Evolutionary conservation across 2,329 filamentous ascomycete genomes (phyloP), one percentile per base, ranked within the genome.

Genomic region (Dactylellina parvicollis): DNA sequence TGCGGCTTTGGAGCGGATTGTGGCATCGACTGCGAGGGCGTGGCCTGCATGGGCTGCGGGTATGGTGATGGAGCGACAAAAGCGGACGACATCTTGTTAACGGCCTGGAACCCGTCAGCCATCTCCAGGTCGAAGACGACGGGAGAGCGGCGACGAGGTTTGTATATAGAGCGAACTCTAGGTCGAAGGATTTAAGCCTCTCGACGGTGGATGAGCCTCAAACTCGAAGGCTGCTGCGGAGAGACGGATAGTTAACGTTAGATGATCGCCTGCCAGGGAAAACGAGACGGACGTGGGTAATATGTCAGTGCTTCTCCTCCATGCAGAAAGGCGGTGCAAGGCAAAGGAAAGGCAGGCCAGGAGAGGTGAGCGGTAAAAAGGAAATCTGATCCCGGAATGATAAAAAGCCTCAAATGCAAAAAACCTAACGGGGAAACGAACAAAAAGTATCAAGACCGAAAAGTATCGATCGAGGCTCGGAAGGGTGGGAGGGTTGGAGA

Each of bases 1-100:
- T 73, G 69, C 69, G 69, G 69, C 69, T 73, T 73, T 73, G 69
- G 69, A 65, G 69, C 69, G 34, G 69, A 38, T 73, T 73, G 69
- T 56, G 69, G 30, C 20, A 61, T 66, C 46, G 69, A 65, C 54
- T 72, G 67, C 3, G 55, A 26, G n/a, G 60, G 60, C 26, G 69
- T 44, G 44, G 69, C 54, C 60, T 73, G 69, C 60, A 66, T 73
- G 47, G 69, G 69, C 47, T 73, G 69, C 32, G 60, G 5, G 46
- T 73, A 66, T 26, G n/a, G n/a, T n/a, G 60, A 64, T 10, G 56
- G 56, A 36, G 50, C 47, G 38, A 44, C 60, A 22, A 52, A 73
- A 24, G 60, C 60, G 26, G 70, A 69, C 49, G 70, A 67, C 70
- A 74, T 74, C 12, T 61, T 74, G 62, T 74, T 74, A 9, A 74